phyloP scores from a whole-genome alignment of 1,284 basidiomycete genomes.

The Ceratobasidium sp. region DNA sequence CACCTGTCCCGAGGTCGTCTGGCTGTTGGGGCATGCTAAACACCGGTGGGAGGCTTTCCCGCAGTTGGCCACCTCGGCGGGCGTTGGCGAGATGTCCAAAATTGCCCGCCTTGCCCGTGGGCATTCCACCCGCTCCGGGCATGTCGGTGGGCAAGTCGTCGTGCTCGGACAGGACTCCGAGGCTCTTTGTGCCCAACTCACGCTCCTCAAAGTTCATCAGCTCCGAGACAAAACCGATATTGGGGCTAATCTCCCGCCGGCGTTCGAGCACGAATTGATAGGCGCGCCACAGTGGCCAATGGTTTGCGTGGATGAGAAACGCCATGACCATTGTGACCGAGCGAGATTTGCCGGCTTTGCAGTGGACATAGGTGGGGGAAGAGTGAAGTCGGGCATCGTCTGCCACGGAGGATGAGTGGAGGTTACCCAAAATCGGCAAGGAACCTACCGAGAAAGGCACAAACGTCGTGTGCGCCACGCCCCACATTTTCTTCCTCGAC shows the following conservation, averaged over 20 bases:
- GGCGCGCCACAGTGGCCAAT: constrained; percentile 92
- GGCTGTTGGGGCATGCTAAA: constrained; percentile 44
- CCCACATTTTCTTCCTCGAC: constrained; percentile 94
- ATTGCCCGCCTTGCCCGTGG: constrained; percentile 51
- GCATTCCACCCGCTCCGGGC: constrained; percentile 49
- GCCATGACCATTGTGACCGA: constrained; percentile 98
- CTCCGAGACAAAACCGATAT: constrained; percentile 97
- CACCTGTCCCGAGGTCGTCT: constrained; percentile 61
- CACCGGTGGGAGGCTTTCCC: constrained; percentile 48
- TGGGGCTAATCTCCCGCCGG: constrained; percentile 93
- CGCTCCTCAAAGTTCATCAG: constrained; percentile 96
- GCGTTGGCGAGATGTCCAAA: constrained; percentile 44
- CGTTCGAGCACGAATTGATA: constrained; percentile 93
- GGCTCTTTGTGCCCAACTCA: constrained; percentile 85
- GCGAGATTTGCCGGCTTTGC: constrained; percentile 95
- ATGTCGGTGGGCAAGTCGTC: constrained; percentile 20
- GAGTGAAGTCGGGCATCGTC: constrained; percentile 93
- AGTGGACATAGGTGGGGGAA: constrained; percentile 93
- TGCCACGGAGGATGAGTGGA: constrained; percentile 55
- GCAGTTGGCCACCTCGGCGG: constrained; percentile 36
- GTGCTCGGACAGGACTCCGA: constrained; percentile 65
- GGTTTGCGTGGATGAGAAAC: constrained; percentile 96
- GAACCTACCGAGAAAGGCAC: constrained; percentile 83
- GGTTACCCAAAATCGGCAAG: constrained; percentile 35
- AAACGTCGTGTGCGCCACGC: constrained; percentile 85